Evolutionary conservation across 805 yeast genomes (phyloP).

Genomic region (Cephaloascus fragrans): DNA sequence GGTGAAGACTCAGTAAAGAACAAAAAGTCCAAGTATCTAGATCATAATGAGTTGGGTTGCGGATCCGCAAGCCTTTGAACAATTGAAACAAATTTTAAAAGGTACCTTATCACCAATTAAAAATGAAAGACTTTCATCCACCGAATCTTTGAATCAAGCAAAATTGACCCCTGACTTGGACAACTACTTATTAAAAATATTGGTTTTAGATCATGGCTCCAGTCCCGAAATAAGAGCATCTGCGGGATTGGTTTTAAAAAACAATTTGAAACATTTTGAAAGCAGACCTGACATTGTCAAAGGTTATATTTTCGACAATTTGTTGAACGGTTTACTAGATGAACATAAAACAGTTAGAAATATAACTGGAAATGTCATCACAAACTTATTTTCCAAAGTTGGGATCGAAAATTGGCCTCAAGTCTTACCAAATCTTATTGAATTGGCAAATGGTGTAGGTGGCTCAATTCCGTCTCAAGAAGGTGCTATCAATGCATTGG

Average conservation of each 20-base stretch:
- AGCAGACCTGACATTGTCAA: conserved; percentile 16
- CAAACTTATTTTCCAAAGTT: conserved; percentile 61
- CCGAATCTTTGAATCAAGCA: conserved; percentile 63
- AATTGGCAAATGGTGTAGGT: conserved; percentile 43
- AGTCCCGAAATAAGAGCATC: conserved; percentile 66
- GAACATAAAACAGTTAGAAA: conserved; percentile 59
- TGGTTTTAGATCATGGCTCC: conserved; percentile 42
- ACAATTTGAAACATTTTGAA: conserved; percentile 41
- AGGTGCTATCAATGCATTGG: conserved; percentile 73
- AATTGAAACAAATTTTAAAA: conserved; percentile 54
- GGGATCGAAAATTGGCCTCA: conserved; percentile 72
- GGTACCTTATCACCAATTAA: conserved; percentile 62
- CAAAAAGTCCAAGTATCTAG: too few species aligned
- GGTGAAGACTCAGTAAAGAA: too few species aligned
- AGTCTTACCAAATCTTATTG: conserved; percentile 58
- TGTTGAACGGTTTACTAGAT: conserved; percentile 44
- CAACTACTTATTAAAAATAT: conserved; percentile 65
- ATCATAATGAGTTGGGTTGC: conserved; percentile 68
- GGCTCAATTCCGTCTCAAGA: conserved; percentile 38
- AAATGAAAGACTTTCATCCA: conserved; percentile 52
- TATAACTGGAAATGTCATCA: conserved; percentile 84
- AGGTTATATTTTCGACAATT: conserved; percentile 20
- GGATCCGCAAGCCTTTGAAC: conserved; percentile 48
- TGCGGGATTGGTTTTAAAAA: conserved; percentile 81
- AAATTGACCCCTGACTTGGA: conserved; percentile 66